These are phyloP conservation scores for Trichoderma gamsii DNA, from an alignment of 495 filamentous ascomycete species.

Conservation along the genomic window DNA sequence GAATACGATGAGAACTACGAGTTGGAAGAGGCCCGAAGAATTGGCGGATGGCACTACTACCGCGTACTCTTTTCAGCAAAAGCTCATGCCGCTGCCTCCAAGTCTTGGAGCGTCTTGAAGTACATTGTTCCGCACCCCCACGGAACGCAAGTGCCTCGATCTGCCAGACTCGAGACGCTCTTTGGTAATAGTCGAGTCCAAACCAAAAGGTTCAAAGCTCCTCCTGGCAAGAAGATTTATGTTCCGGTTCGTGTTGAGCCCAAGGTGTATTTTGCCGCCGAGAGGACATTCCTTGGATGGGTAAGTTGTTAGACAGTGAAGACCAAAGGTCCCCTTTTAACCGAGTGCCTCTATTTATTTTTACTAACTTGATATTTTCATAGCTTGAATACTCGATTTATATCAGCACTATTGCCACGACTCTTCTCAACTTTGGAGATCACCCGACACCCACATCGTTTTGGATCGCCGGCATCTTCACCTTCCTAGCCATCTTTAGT, in stretches of 20 bases:
- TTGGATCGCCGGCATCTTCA: conserved; percentile 69
- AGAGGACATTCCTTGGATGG: conserved; percentile 95
- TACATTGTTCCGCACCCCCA: conserved; percentile 53
- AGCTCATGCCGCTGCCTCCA: conserved; percentile 28
- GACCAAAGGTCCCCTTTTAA: neutral
- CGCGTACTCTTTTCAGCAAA: conserved; percentile 41
- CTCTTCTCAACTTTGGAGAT: conserved; percentile 78
- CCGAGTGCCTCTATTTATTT: conserved; percentile 3
- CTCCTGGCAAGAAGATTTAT: conserved; percentile 86
- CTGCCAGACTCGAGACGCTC: conserved; percentile 41
- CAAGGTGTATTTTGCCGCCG: conserved; percentile 94
- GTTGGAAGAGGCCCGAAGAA: conserved; percentile 64
- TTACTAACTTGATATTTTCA: conserved; percentile 18
- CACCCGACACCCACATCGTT: conserved; percentile 48
- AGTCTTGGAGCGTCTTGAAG: conserved; percentile 40
- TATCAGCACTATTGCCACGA: conserved; percentile 83
- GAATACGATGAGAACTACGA: conserved; percentile 61
- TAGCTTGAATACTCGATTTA: conserved; percentile 91
- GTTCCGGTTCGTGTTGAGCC: conserved; percentile 94
- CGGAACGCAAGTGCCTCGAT: conserved; percentile 53
- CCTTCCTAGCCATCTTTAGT: conserved; percentile 65
- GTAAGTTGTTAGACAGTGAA: conserved; percentile 32
- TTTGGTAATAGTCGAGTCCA: conserved; percentile 47
- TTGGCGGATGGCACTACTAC: conserved; percentile 68
- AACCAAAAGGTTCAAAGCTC: conserved; percentile 69